Base-by-base conservation (phyloP, 371 early-diverging fungal genomes). In the Mortierella sp. region DNA sequence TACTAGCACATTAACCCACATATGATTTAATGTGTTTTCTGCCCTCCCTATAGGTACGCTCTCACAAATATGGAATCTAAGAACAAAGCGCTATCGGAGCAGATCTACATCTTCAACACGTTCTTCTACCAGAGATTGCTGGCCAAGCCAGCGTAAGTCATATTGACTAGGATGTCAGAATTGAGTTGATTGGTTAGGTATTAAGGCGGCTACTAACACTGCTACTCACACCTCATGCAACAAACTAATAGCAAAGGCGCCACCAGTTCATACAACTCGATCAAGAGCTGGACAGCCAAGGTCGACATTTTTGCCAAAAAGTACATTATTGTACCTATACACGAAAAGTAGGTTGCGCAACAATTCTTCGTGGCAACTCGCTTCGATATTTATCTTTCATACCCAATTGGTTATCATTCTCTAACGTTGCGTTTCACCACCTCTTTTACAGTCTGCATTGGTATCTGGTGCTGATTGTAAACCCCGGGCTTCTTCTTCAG, bases 381-480 rank as follows among this genome's bases (percentile, higher is more conserved):
- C 4, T 31, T 55, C 13, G 0, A 8, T 21, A 5, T 14, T n/a
- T 54, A 5, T 55, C 13, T n/a, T 46, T 11, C 0, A 43, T n/a
- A 28, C 26, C 28, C 3, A 44, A 24, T 57, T 26, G 24, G 8
- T 24, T 69, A 44, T 28, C 9, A 9, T 13, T 1, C 50, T n/a
- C 51, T 64, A 11, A 44, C 44, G 1, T 48, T 2, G 10, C 24
- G 24, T 31, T 24, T 19, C 10, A 26, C 43, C 43, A n/a, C 8
- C 37, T 28, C 16, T 69, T 16, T n/a, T 28, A 50, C 71, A 89
- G 89, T 50, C 70, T 91, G 73, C 95, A 95, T 73, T 95, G 95
- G 95, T 93, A 93, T 82, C 82, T 93, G 1, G 91, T 91, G 19
- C 84, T 95, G n/a, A 89, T 95, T n/a, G 88, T 85, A 80, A 91